A percentile compares a stretch with the other conserved stretches of the same genome.
These are phyloP conservation scores for Hymenoscyphus occultus DNA, from an alignment of 2,329 filamentous ascomycete genomes.

Conservation along the genomic window DNA sequence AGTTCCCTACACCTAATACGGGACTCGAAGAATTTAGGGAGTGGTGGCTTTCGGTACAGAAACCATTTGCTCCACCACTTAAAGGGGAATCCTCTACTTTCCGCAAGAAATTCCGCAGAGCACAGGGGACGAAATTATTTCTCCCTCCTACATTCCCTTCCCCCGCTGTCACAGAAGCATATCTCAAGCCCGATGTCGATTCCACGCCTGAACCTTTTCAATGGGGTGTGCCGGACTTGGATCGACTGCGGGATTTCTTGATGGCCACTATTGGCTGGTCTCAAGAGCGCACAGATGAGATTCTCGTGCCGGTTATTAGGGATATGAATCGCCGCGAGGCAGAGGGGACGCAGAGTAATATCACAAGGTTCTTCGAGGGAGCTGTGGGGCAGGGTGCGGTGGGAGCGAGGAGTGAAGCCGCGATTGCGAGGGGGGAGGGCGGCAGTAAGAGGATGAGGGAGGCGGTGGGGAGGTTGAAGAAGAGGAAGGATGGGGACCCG, in stretches of 20 bases:
- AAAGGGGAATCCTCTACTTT: constrained; percentile 66
- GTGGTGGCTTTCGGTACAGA: constrained; percentile 84
- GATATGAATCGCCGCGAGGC: constrained; percentile 88
- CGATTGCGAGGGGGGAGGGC: constrained; percentile 53
- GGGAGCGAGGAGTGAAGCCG: constrained; percentile 57
- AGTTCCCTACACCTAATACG: constrained; percentile 60
- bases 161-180: constrained; percentile 74
- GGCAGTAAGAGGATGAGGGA: constrained; percentile 75
- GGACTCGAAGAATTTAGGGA: constrained; percentile 72
- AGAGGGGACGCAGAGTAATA: constrained; percentile 94
- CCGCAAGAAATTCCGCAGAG: constrained; percentile 79
- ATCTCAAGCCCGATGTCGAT: constrained; percentile 84
- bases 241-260: constrained; percentile 77
- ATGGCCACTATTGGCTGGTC: constrained; percentile 93
- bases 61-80: constrained; percentile 53
- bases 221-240: constrained; percentile 93
- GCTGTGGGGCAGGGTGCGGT: constrained; percentile 62
- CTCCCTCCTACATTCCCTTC: constrained; percentile 78
- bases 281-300: constrained; percentile 88
- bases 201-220: constrained; percentile 73
- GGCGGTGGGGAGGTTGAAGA: constrained; percentile 66
- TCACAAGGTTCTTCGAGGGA: constrained; percentile 88
- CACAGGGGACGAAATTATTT: constrained; percentile 80
- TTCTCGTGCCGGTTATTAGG: constrained; percentile 88
- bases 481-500: constrained; percentile 38